Conservation (phyloP, 1,139 yeast genomes). For the Pichia sp. region DNA sequence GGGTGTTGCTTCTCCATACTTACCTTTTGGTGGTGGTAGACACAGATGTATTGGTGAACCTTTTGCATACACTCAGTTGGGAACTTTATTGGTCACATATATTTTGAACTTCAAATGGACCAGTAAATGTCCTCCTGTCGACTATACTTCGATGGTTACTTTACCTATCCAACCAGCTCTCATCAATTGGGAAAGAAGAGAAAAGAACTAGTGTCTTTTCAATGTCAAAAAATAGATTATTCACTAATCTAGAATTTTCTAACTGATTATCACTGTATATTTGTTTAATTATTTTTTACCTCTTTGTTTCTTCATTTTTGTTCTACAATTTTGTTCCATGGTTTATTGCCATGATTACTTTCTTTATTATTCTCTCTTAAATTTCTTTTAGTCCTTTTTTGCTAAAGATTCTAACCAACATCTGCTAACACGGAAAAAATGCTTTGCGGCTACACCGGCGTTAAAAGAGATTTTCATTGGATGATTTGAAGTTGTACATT, state of each 20-base stretch:
- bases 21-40: constrained; percentile 99
- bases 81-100: constrained; percentile 73
- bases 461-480: too few relatives aligned
- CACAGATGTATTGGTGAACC: constrained; percentile 99
- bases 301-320: neutral
- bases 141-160: constrained; percentile 91
- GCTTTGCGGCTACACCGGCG: too few relatives aligned
- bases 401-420: neutral
- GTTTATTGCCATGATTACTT: neutral
- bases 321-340: constrained; percentile 3
- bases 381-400: neutral
- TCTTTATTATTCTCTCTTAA: neutral
- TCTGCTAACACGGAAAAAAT: too few relatives aligned
- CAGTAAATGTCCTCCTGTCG: constrained; percentile 64
- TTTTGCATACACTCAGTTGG: constrained; percentile 92
- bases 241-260: neutral
- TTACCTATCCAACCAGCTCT: constrained; percentile 78
- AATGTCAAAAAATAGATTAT: neutral
- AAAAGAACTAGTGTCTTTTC: constrained; percentile 6
- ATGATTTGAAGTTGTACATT: neutral
- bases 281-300: constrained; percentile 6
- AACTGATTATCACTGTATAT: constrained; percentile 7
- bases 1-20: constrained; percentile 92
- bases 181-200: constrained; percentile 59
- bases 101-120: constrained; percentile 78